Base-by-base conservation (phyloP, 2,329 filamentous ascomycete genomes). In the Albophoma yamanashiensis region DNA sequence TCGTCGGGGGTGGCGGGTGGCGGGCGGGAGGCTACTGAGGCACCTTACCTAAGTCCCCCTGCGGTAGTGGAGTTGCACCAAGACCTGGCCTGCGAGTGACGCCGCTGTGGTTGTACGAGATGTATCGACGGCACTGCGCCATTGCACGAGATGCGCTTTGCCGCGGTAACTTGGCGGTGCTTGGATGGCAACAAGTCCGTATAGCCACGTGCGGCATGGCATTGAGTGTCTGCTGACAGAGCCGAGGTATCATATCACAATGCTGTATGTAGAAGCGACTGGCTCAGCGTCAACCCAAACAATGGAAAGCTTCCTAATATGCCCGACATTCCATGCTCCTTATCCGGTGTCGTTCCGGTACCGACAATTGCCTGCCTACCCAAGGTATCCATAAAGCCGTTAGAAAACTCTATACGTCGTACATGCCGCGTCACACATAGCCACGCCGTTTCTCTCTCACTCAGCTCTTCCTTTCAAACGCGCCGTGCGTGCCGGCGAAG, bases 401-500 rank as follows among this genome's bases (percentile, higher is more conserved):
- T 14, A 6, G 31, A 55, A 55, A 34, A 34, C 36, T 36, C 31
- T 14, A 36, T 55, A 36, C 50, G 34, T 27, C 50, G 50, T 38
- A 36, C 50, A 55, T 38, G 20, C 31, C 50, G 6, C 20, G 31
- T 22, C 50, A 22, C 50, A 36, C 50, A 36, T n/a, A 4, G 20
- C 20, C 50, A 22, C 20, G 50, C 50, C 20, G 31, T 55, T 11
- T n/a, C n/a, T 36, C 39, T 31, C 27, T 31, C 27, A 5, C 5
- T 53, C 22, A 11, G 25, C 56, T 20, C 34, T 11, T 11, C 50
- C 31, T 38, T 20, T 55, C 50, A 36, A 1, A 12, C 31, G 20
- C 22, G 31, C 50, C 50, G 50, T 36, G 50, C 50, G 2, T 60
- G 25, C 12, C 40, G 56, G 62, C 69, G 68, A 43, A 78, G 69